phyloP scores from a whole-genome alignment of 179 eudicot species.

The Amaranthus tricolor region DNA sequence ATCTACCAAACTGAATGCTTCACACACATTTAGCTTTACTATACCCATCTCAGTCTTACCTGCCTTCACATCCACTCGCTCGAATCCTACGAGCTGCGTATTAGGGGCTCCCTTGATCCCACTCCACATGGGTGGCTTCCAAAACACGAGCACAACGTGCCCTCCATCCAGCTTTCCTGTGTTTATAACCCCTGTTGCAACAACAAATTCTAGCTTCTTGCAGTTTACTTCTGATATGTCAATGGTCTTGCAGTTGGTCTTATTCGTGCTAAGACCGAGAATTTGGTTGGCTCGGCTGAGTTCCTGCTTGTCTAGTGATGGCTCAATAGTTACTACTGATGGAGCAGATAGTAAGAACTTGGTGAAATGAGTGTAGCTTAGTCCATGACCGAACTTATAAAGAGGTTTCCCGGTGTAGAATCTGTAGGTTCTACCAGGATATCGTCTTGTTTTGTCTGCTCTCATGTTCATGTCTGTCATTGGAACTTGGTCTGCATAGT shows the following conservation, averaged over 20 bases:
- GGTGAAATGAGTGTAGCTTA: constrained; percentile 31
- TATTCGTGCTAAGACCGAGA: background rate
- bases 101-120: constrained; percentile 16
- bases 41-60: constrained; percentile 2
- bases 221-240: constrained; percentile 31
- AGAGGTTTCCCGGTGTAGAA: constrained; percentile 28
- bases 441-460: constrained; percentile 20
- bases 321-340: constrained; percentile 1
- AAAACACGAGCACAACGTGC: constrained; percentile 30
- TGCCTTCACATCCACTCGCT: constrained; percentile 21
- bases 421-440: constrained; percentile 38
- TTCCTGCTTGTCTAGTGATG: background rate
- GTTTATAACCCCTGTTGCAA: constrained; percentile 31
- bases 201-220: constrained; percentile 9
- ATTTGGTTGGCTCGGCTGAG: background rate
- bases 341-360: constrained; percentile 14
- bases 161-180: constrained; percentile 32
- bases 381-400: constrained; percentile 33
- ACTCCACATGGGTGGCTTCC: constrained; percentile 13
- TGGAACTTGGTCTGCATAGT: constrained; percentile 20
- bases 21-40: constrained; percentile 25
- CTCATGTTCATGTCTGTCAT: constrained; percentile 43
- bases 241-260: constrained; percentile 3
- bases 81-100: constrained; percentile 22
- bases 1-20: constrained; percentile 27